Evolutionary conservation across 768 basidiomycete genomes (phyloP), one percentile per base, ranked within the genome.

Genomic region (Termitomyces eurrhizus): DNA sequence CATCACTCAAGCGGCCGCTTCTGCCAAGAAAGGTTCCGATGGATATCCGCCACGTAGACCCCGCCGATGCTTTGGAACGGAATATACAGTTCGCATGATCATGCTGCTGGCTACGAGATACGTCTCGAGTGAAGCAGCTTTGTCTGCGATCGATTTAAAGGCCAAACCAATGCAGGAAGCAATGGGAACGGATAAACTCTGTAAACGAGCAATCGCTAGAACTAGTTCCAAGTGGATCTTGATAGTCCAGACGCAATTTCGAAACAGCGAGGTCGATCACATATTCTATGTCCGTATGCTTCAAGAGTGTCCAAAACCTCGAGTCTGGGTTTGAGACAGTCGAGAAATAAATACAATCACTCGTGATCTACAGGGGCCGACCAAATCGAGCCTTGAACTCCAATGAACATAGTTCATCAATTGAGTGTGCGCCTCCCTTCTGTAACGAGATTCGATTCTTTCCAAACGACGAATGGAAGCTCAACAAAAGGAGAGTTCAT

Each of bases 21-120:
- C 59, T 4, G 52, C 58, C 6, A 59, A 11, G 7, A 59, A 48
- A 9, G 52, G 58, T 32, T 54, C 58, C 3, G 58, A 59, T 6
- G 58, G n/a, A 48, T 53, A 53, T 11, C 58, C 52, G 18, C 52
- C 42, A 12, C 44, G 58, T 33, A 37, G 36, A 37, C 21, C 21
- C 21, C 21, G 21, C 21, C 21, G 21, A 21, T 21, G 21, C 21
- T 21, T 21, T 21, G 21, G 21, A 21, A 21, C 21, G 1, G 21
- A 21, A 21, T 21, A 21, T 21, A 21, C 21, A 21, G 21, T 21
- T 21, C 21, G 21, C 21, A 21, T n/a, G n/a, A n/a, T n/a, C n/a
- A n/a, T 21, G 21, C 21, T 21, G 21, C 1, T 21, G 58, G 41
- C 52, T 13, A 54, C 58, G 13, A 54, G 52, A 14, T 41, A 32